Percentiles rank a stretch among this genome's conserved stretches.
phyloP scores from a whole-genome alignment of 1,284 basidiomycete genomes.

The Pyrrhoderma noxium region DNA sequence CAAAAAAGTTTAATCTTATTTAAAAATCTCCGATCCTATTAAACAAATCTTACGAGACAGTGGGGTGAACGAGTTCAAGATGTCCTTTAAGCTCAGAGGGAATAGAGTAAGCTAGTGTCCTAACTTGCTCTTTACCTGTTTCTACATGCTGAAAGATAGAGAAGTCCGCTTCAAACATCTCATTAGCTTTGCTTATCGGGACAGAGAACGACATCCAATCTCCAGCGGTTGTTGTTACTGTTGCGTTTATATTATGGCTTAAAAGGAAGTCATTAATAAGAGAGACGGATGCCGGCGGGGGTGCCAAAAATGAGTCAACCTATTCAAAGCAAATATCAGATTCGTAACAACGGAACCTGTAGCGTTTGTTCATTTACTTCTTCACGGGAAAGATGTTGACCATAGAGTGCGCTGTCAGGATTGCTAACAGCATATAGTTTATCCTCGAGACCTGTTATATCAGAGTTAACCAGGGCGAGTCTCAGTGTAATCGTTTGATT shows the following conservation, averaged over 20 bases:
- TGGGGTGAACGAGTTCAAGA: conserved; percentile 26
- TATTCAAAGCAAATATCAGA: not conserved
- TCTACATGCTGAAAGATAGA: conserved; percentile 17
- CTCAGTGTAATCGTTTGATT: conserved; percentile 22
- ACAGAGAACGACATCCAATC: conserved; percentile 23
- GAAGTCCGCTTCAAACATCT: conserved; percentile 20
- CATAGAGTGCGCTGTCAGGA: conserved; percentile 24
- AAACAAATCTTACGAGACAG: conserved; percentile 19
- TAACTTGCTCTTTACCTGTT: conserved; percentile 17
- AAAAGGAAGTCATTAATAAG: conserved; percentile 20
- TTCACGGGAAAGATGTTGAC: conserved; percentile 25
- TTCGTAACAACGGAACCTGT: too few species aligned
- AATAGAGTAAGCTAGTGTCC: conserved; percentile 22
- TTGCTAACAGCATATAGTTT: conserved; percentile 26
- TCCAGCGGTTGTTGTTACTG: conserved; percentile 18
- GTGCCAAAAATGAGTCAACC: conserved; percentile 20
- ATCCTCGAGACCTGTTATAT: conserved; percentile 23
- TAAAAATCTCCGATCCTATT: not conserved
- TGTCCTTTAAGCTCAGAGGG: conserved; percentile 19
- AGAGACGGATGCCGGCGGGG: conserved; percentile 17
- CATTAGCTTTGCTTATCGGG: conserved; percentile 19
- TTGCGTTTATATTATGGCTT: conserved; percentile 15
- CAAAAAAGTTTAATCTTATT: not conserved
- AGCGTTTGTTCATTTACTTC: conserved; percentile 24
- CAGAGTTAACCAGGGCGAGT: conserved; percentile 22